Percentiles rank a stretch among this genome's conserved stretches.
These are phyloP conservation scores for Eucalyptus cladocalyx DNA, from an alignment of 345 rosid species.

Conservation along the genomic window DNA sequence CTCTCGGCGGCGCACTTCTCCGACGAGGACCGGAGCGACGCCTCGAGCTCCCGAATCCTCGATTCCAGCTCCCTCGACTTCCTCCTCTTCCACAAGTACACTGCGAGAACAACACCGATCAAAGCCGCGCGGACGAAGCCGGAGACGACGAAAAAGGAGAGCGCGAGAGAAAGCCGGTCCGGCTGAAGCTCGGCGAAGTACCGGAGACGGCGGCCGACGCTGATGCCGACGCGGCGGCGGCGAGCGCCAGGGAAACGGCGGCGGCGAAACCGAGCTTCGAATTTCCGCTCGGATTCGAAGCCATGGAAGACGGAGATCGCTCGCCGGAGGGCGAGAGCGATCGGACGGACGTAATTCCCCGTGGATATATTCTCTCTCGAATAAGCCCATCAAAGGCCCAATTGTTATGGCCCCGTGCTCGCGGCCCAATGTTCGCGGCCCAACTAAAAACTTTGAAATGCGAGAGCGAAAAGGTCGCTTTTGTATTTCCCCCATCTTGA, in stretches of 20 bases:
- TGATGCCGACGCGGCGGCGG: neutral
- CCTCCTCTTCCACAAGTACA: constrained; percentile 37
- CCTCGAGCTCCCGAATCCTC: constrained; percentile 39
- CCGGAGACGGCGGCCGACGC: constrained; percentile 14
- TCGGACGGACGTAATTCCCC: neutral
- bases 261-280: neutral
- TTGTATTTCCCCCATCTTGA: neutral
- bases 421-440: neutral
- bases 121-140: neutral
- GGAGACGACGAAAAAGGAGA: neutral
- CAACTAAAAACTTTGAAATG: neutral
- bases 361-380: neutral
- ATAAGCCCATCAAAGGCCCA: neutral
- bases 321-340: neutral
- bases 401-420: neutral
- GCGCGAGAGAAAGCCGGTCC: neutral
- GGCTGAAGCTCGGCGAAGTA: neutral
- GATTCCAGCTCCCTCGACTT: constrained; percentile 12
- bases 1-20: constrained; percentile 74
- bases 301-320: neutral
- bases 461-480: neutral
- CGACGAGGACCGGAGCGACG: constrained; percentile 41
- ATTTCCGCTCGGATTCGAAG: neutral
- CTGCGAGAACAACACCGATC: constrained; percentile 2
- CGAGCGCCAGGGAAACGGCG: neutral